Conservation (phyloP, 2,329 filamentous ascomycete species). For the Penicillium sp. region DNA sequence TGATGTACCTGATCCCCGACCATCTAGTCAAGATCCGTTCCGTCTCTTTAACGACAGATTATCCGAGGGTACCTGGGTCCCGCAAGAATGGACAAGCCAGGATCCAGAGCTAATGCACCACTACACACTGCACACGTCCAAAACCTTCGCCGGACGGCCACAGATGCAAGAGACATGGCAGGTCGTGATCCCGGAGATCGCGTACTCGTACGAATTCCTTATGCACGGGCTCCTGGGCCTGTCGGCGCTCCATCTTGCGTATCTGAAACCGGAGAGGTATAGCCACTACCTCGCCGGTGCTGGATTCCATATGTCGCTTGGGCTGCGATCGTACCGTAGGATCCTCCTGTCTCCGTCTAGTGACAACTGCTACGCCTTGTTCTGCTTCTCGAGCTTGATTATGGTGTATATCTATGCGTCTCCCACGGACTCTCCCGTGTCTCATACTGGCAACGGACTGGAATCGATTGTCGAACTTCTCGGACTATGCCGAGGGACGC, state of each 20-base stretch:
- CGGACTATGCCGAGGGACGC: constrained; percentile 14
- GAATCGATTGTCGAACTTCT: constrained; percentile 12
- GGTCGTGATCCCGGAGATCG: neutral
- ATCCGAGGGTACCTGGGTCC: constrained; percentile 3
- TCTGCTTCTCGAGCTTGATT: constrained; percentile 16
- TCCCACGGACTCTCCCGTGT: neutral
- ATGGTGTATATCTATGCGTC: constrained; percentile 18
- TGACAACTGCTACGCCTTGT: constrained; percentile 17
- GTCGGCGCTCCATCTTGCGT: constrained; percentile 13
- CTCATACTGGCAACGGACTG: neutral
- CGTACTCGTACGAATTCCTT: constrained; percentile 1
- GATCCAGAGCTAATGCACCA: constrained; percentile 46
- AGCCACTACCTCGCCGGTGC: constrained; percentile 22
- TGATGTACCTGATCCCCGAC: constrained; percentile 28
- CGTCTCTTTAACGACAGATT: constrained; percentile 3
- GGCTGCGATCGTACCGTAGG: constrained; percentile 16
- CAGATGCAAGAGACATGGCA: constrained; percentile 8
- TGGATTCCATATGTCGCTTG: constrained; percentile 26
- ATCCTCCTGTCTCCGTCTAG: constrained; percentile 10
- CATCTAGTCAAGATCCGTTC: constrained; percentile 22
- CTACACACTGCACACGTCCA: constrained; percentile 43
- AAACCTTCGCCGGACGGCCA: constrained; percentile 22
- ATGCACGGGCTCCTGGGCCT: constrained; percentile 14
- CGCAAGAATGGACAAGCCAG: constrained; percentile 18
- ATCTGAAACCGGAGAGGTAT: constrained; percentile 23